Conservation (phyloP, 2,329 filamentous ascomycete genomes). For the Talaromyces sp. region DNA sequence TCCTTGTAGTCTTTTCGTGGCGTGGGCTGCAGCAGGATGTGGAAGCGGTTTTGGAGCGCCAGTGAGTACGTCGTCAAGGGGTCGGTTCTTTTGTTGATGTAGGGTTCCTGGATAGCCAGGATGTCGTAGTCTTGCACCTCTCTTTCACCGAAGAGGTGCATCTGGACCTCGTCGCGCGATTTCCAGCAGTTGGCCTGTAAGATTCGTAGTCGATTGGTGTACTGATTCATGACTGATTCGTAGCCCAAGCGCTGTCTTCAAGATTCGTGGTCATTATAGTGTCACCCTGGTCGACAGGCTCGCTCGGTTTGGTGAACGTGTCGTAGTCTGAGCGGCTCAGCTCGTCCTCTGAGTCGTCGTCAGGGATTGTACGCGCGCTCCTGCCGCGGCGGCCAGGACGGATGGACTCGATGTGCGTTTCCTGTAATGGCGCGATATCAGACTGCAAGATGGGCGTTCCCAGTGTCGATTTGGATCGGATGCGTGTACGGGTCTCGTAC, state of each 20-base stretch:
- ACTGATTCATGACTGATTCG: too few species aligned
- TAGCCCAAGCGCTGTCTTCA: neutral
- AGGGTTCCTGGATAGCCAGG: conserved; percentile 19
- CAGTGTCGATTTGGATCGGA: neutral
- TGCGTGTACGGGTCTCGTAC: neutral
- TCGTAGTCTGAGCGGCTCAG: neutral
- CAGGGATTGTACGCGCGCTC: neutral
- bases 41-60: conserved; percentile 4
- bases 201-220: neutral
- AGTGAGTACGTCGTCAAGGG: neutral
- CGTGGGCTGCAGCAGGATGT: neutral
- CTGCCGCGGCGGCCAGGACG: neutral
- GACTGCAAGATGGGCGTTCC: neutral
- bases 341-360: neutral
- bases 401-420: neutral
- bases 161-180: conserved; percentile 9
- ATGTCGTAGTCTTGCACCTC: conserved; percentile 15
- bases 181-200: conserved; percentile 5
- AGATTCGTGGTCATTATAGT: neutral
- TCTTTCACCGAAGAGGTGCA: conserved; percentile 18
- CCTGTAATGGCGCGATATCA: neutral
- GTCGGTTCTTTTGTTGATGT: conserved; percentile 1
- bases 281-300: neutral
- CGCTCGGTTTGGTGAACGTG: too few species aligned
- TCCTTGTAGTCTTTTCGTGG: neutral